Evolutionary conservation across 2,329 filamentous ascomycete genomes (phyloP), one percentile per base, ranked within the genome.

Genomic region (Clonostachys solani): DNA sequence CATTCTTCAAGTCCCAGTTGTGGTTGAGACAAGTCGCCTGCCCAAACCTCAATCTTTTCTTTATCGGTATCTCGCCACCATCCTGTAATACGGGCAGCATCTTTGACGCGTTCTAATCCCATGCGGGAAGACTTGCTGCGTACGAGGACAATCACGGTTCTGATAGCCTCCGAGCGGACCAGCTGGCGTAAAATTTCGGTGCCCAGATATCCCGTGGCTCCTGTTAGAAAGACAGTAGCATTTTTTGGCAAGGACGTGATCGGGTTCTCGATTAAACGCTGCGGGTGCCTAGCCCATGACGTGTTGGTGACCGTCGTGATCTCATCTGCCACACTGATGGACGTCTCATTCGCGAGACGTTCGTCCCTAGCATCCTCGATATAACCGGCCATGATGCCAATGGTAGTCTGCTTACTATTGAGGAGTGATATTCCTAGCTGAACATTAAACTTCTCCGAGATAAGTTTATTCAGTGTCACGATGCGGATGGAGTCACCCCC

Each of bases 131-230:
- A 78, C 59, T 83, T 81, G 40, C 81, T 83, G 42, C 90, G 84
- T 5, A 94, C 86, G 45, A 90, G 82, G 2, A 83, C 82, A 45
- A 92, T 81, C 12, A 95, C 76, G 5, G 2, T 29, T 12, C 5
- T 16, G 12, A 49, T 17, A 19, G 86, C n/a, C 2, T n/a, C 16
- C 3, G 37, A 74, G 33, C 77, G 75, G 2, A 95, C 74, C 3
- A 95, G 67, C 48, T 94, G 87, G 40, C 77, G 77, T 15, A 95
- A 72, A 12, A 95, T 74, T 59, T 89, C 92, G 1, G 87, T 80
- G 18, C 91, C 91, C 16, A 95, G 67, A 71, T 95, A 95, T 1
- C 52, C 50, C 5, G 50, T 95, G 4, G 87, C 89, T 38, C 91
- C 91, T 6, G 91, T 95, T 9, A 95, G 69, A 64, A 96, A 86